Conservation (phyloP, 2,329 filamentous ascomycete species). For the Phoma sp. region DNA sequence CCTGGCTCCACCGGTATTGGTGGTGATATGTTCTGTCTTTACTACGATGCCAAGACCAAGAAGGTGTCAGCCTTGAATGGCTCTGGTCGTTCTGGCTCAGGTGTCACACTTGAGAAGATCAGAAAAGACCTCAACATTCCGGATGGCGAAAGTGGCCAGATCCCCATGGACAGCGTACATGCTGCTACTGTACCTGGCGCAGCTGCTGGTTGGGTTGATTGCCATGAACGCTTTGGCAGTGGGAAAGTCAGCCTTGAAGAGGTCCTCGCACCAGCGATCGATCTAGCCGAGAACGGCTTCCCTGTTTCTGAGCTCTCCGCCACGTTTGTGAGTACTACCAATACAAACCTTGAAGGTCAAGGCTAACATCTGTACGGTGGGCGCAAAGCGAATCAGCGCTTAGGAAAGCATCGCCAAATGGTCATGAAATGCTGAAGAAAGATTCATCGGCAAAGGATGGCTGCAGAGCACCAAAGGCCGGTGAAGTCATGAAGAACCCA, state of each 20-base stretch:
- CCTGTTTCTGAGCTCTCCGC: conserved; percentile 84
- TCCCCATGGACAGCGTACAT: conserved; percentile 79
- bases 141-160: conserved; percentile 63
- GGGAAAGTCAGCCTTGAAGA: conserved; percentile 79
- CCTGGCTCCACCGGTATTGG: conserved; percentile 93
- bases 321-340: conserved; percentile 65
- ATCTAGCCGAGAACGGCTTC: conserved; percentile 86
- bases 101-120: conserved; percentile 73
- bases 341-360: neutral
- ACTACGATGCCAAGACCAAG: conserved; percentile 82
- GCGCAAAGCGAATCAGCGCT: conserved; percentile 67
- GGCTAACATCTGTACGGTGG: conserved; percentile 67
- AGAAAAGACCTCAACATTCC: conserved; percentile 72
- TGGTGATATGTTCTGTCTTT: conserved; percentile 96
- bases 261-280: conserved; percentile 82
- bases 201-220: conserved; percentile 91
- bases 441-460: conserved; percentile 73
- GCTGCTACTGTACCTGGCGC: conserved; percentile 89
- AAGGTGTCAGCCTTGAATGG: conserved; percentile 89
- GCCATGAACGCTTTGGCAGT: conserved; percentile 86
- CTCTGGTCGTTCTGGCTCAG: conserved; percentile 80
- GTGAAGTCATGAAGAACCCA: conserved; percentile 89
- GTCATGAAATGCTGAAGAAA: conserved; percentile 82
- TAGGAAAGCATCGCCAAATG: conserved; percentile 81
- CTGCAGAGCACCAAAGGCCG: conserved; percentile 75